These are phyloP conservation scores for Sphagnum magellanicum DNA, from an alignment of 228 moss, liverwort and hornwort genomes.

Conservation along the genomic window DNA sequence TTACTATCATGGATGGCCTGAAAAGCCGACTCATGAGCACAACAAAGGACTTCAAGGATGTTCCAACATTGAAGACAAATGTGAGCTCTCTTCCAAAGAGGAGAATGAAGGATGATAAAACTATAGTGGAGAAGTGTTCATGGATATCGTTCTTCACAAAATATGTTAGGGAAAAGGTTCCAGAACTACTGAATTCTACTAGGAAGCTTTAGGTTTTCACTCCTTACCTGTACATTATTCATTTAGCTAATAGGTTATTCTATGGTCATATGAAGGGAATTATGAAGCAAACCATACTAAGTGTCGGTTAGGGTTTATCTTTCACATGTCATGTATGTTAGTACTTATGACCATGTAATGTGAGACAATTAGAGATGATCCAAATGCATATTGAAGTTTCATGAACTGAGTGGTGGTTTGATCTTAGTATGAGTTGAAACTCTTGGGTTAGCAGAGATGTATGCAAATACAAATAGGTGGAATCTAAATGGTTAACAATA, in stretches of 20 bases:
- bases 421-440: not conserved
- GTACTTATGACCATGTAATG: not conserved
- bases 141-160: slow-evolving; percentile 43
- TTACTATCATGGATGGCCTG: not conserved
- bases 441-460: not conserved
- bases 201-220: slow-evolving; percentile 48
- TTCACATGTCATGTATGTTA: not conserved
- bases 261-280: not conserved
- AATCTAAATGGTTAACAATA: not conserved
- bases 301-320: not conserved
- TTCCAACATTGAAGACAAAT: slow-evolving; percentile 52
- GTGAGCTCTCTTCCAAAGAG: slow-evolving; percentile 21
- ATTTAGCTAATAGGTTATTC: not conserved
- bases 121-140: slow-evolving; percentile 42
- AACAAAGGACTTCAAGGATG: slow-evolving; percentile 5
- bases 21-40: slow-evolving; percentile 78
- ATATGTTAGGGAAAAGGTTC: slow-evolving; percentile 15
- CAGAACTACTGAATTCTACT: slow-evolving; percentile 20
- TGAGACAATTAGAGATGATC: not conserved
- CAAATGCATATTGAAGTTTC: not conserved
- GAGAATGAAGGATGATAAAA: slow-evolving; percentile 7
- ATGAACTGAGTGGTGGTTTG: not conserved
- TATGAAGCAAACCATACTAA: not conserved
- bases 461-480: not conserved
- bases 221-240: not conserved